Base-by-base conservation (phyloP, 495 filamentous ascomycete genomes). In the Penicillium egyptiacum region DNA sequence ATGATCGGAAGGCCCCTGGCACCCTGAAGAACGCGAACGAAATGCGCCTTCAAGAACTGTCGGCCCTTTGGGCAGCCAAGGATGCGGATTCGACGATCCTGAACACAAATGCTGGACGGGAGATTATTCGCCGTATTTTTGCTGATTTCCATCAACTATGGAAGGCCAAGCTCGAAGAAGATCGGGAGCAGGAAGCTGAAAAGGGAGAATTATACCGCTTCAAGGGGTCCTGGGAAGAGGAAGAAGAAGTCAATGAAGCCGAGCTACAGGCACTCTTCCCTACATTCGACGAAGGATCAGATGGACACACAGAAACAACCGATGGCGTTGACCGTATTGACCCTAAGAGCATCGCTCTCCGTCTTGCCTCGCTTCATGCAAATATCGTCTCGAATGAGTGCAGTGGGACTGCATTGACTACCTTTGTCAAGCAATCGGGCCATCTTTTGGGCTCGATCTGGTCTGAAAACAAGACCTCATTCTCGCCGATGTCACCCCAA, bases 221-320 rank as follows among this genome's bases (percentile, higher is more conserved):
- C 71, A 82, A 82, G 60, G 93, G 92, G 17, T 85, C 81, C 6
- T 75, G 83, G 49, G 86, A 88, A 44, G 89, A 91, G 37, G 81
- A 83, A 56, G 86, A 92, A 52, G 88, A 88, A 57, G 79, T 82
- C n/a, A 86, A 89, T 49, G 84, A 91, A 64, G 80, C 87, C 50
- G 90, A 92, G 42, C 83, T 96, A 35, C 73, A 86, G 20, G 78
- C 85, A 53, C 76, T 97, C 35, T 98, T 98, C 72, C 92, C 93
- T 6, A 83, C 81, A 16, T 94, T 86, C 55, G 86, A 89, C 17
- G 78, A 75, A 8, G 72, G 69, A 0, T 59, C 71, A 2, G 71
- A 71, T 6, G 60, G 76, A 42, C 49, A 71, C 25, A 58, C 63
- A 28, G 65, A 73, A 19, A 55, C 60, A 19, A 63, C 50, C 48